Percentiles rank a stretch among this genome's conserved stretches.
Conservation (phyloP, 108 stramenopile species). For the Nitzschia palea region DNA sequence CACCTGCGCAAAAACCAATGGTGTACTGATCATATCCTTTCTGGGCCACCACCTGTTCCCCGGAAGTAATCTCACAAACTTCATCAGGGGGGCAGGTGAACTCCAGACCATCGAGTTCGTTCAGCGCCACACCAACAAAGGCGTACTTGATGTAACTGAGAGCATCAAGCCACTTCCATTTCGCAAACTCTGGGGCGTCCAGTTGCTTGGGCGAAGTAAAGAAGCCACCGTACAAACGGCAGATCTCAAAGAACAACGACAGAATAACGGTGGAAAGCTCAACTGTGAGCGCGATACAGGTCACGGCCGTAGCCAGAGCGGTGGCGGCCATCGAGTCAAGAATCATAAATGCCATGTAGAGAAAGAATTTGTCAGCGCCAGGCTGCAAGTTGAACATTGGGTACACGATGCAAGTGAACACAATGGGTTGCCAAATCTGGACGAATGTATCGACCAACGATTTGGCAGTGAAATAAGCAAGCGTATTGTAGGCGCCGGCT, state of each 20-base stretch:
- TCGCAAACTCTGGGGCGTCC: conserved; percentile 2
- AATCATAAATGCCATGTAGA: conserved; percentile 14
- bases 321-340: conserved; percentile 16
- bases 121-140: conserved; percentile 22
- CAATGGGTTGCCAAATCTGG: conserved; percentile 12
- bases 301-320: conserved; percentile 12
- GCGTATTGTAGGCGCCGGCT: conserved; percentile 13
- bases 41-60: conserved; percentile 7
- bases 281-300: conserved; percentile 9
- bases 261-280: conserved; percentile 20
- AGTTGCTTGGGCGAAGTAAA: conserved; percentile 16
- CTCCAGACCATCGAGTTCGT: conserved; percentile 11
- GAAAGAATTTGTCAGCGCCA: conserved; percentile 4
- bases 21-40: conserved; percentile 15
- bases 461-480: conserved; percentile 12
- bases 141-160: conserved; percentile 19
- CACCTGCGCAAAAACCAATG: conserved; percentile 9
- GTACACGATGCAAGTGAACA: conserved; percentile 15
- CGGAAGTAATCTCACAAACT: conserved; percentile 4
- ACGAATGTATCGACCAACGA: conserved; percentile 13
- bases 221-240: conserved; percentile 22
- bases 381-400: conserved; percentile 8
- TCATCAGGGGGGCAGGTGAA: conserved; percentile 4
- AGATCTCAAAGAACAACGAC: conserved; percentile 21
- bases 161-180: conserved; percentile 18